phyloP scores from a whole-genome alignment of 306 rosid genomes.

The Amphicarpaea edgeworthii region DNA sequence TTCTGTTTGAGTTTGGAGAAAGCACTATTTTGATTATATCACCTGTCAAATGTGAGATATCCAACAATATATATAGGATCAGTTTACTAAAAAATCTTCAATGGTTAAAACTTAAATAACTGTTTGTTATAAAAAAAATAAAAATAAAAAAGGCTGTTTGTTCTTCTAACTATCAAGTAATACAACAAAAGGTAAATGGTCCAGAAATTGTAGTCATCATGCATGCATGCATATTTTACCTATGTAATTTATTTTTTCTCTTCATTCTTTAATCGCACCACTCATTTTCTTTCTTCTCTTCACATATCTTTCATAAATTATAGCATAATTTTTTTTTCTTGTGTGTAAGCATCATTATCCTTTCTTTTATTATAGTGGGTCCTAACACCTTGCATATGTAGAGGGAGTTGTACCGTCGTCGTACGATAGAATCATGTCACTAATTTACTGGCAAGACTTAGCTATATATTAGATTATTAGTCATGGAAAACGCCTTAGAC shows the following conservation, averaged over 20 bases:
- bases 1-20: too few relatives aligned
- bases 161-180: not conserved
- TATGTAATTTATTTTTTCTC: too few relatives aligned
- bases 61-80: too few relatives aligned
- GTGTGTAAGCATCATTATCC: not conserved
- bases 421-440: slow-evolving; percentile 38
- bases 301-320: not conserved
- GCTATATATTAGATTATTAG: too few relatives aligned
- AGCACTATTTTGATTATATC: too few relatives aligned
- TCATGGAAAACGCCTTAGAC: slow-evolving; percentile 1
- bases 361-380: not conserved
- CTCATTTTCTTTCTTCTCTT: not conserved
- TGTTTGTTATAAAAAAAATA: too few relatives aligned
- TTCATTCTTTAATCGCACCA: not conserved
- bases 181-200: slow-evolving; percentile 24
- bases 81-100: not conserved
- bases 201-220: not conserved
- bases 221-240: not conserved
- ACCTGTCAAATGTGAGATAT: too few relatives aligned
- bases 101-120: too few relatives aligned
- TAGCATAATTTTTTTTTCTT: not conserved
- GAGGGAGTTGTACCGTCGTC: slow-evolving; percentile 32
- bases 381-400: slow-evolving; percentile 21
- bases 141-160: too few relatives aligned
- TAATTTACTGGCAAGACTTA: slow-evolving; percentile 36